phyloP scores from a whole-genome alignment of 345 rosid genomes.

The Abelmoschus esculentus region DNA sequence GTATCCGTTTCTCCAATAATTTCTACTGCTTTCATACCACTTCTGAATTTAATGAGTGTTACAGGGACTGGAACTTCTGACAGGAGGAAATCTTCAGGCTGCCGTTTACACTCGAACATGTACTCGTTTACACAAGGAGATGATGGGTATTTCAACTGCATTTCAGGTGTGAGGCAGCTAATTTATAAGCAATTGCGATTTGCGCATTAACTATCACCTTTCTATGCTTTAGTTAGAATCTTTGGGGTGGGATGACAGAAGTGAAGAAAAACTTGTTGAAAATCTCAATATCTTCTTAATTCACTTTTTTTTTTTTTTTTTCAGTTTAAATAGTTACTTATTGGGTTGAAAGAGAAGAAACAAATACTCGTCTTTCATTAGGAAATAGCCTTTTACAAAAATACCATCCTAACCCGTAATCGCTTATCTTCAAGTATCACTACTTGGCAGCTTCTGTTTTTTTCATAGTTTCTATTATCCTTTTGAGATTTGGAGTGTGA shows the following conservation, averaged over 20 bases:
- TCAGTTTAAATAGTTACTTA: background rate
- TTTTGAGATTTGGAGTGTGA: background rate
- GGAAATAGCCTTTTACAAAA: background rate
- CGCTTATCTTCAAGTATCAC: background rate
- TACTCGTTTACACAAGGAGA: slow-evolving; percentile 45
- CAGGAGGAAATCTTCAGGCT: slow-evolving; percentile 37
- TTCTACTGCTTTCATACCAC: background rate
- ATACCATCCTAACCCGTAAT: background rate
- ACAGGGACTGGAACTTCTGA: slow-evolving; percentile 43
- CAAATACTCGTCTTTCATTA: background rate
- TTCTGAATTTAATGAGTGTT: slow-evolving; percentile 16
- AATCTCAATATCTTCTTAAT: background rate
- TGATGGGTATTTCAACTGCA: slow-evolving; percentile 45
- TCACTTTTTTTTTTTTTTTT: background rate
- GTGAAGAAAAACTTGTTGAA: background rate
- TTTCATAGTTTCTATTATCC: background rate
- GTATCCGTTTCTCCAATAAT: slow-evolving; percentile 8
- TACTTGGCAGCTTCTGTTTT: background rate
- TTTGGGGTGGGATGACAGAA: background rate
- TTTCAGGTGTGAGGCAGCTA: slow-evolving; percentile 35
- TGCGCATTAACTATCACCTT: background rate
- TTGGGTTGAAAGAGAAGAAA: background rate
- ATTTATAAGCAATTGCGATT: background rate
- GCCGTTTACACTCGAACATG: slow-evolving; percentile 36
- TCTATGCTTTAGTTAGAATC: background rate